Evolutionary conservation across 108 stramenopile genomes (phyloP).

Genomic region (Cyclotella baltica): DNA sequence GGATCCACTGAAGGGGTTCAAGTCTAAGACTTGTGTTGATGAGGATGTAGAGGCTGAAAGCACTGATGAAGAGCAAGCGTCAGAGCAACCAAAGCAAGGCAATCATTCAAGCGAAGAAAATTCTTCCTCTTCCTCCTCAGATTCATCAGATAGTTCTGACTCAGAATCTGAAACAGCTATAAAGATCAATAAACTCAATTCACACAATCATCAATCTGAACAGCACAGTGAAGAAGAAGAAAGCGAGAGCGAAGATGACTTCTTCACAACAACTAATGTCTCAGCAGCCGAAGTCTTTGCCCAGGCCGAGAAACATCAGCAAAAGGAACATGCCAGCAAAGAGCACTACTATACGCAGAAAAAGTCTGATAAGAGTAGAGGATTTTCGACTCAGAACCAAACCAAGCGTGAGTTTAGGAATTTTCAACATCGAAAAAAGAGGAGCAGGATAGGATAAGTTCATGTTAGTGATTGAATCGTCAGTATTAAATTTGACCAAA

Average conservation of each 20-base stretch:
- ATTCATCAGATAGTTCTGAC: conserved; percentile 20
- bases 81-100: neutral
- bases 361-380: conserved; percentile 43
- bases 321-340: conserved; percentile 9
- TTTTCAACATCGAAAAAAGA: conserved; percentile 41
- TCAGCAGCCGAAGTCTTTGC: conserved; percentile 43
- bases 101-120: neutral
- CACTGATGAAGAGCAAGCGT: neutral
- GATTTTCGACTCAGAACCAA: conserved; percentile 48
- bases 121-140: conserved; percentile 41
- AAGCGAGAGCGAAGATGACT: conserved; percentile 37
- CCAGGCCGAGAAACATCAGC: conserved; percentile 27
- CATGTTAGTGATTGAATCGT: neutral
- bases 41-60: neutral
- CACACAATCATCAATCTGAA: conserved; percentile 6
- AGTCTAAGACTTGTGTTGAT: neutral
- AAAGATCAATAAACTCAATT: neutral
- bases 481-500: neutral
- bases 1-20: conserved; percentile 36
- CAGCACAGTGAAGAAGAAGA: conserved; percentile 21
- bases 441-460: conserved; percentile 26
- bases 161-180: conserved; percentile 18
- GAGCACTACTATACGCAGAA: conserved; percentile 5
- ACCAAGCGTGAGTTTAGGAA: conserved; percentile 30
- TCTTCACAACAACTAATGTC: conserved; percentile 30